These are phyloP conservation scores for Euryodendron excelsum DNA, from an alignment of 148 eudicot species.

Conservation along the genomic window DNA sequence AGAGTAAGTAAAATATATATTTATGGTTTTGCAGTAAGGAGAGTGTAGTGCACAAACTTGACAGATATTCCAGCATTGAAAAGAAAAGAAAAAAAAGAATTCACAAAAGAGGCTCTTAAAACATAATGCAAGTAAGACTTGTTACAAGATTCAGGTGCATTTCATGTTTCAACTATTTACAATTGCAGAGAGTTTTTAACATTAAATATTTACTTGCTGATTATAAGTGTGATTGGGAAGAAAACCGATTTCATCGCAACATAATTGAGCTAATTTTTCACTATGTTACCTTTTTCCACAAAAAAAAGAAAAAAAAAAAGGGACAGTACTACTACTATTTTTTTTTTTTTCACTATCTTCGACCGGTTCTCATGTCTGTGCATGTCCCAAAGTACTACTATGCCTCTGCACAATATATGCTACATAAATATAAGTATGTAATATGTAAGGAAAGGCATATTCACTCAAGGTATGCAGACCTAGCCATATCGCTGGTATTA, in stretches of 20 bases:
- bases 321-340: no score
- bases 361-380: no score
- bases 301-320: no score
- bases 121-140: neutral
- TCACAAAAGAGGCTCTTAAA: neutral
- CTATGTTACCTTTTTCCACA: no score
- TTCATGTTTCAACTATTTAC: neutral
- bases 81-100: neutral
- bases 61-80: neutral
- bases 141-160: neutral
- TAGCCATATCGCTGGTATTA: neutral
- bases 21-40: neutral
- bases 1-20: neutral
- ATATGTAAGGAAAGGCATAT: no score
- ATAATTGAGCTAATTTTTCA: neutral
- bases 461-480: neutral
- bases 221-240: neutral
- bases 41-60: neutral
- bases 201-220: neutral
- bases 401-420: neutral
- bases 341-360: no score
- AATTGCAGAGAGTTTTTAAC: neutral
- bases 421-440: neutral
- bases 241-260: no score
- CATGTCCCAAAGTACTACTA: no score